phyloP scores from a whole-genome alignment of 441 rosid species.

The Eutrema salsugineum region DNA sequence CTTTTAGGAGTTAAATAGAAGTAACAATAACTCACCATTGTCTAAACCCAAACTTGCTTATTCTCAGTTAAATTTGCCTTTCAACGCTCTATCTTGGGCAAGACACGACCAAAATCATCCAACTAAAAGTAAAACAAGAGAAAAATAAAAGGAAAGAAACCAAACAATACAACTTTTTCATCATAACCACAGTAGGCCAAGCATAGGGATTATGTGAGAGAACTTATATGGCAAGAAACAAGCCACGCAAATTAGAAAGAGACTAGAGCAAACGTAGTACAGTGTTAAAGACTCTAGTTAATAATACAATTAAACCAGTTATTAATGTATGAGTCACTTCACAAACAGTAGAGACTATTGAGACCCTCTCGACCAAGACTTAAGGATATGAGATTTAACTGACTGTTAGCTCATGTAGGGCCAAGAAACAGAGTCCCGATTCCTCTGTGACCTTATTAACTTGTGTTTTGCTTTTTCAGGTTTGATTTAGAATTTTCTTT shows the following conservation, averaged over 20 bases:
- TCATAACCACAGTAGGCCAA: constrained; percentile 5
- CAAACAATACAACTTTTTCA: background rate
- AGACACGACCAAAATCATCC: background rate
- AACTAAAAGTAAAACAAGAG: constrained; percentile 26
- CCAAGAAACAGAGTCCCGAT: background rate
- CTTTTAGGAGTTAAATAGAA: background rate
- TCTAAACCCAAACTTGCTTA: background rate
- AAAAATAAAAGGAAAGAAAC: background rate
- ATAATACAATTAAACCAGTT: background rate
- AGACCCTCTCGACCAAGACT: constrained; percentile 16
- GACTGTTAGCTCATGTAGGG: constrained; percentile 17
- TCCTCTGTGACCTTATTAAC: background rate
- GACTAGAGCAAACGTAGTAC: constrained; percentile 22
- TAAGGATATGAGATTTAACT: constrained; percentile 7
- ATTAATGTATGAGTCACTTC: constrained; percentile 13
- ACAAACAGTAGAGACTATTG: background rate
- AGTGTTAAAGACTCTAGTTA: constrained; percentile 12
- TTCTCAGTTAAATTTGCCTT: background rate
- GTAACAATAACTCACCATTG: background rate
- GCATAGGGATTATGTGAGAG: constrained; percentile 3
- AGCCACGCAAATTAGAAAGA: constrained; percentile 12
- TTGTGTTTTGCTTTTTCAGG: background rate
- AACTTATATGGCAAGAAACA: constrained; percentile 5
- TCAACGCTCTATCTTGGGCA: background rate
- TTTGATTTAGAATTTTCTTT: background rate